phyloP scores from a whole-genome alignment of 495 filamentous ascomycete species.

The Arthonia radiata region DNA sequence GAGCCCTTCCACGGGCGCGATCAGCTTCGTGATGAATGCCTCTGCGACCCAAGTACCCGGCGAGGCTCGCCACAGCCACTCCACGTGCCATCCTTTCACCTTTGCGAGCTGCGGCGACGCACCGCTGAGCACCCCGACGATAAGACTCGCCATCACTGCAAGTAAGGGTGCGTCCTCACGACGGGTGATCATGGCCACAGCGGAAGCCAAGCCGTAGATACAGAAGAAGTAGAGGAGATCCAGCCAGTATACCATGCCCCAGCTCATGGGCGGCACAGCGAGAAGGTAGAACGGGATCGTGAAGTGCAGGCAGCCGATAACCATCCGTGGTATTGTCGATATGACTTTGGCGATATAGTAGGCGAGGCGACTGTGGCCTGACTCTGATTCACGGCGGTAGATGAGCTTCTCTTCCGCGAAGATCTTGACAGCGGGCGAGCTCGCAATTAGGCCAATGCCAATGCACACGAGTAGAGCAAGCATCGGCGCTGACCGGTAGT shows the following conservation, averaged over 20 bases:
- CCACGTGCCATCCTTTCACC: constrained; percentile 25
- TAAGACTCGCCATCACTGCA: constrained; percentile 21
- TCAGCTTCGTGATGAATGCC: constrained; percentile 24
- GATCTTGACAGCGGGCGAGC: constrained; percentile 25
- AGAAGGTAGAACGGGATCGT: constrained; percentile 24
- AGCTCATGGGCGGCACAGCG: constrained; percentile 22
- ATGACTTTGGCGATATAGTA: constrained; percentile 33
- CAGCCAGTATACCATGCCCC: constrained; percentile 16
- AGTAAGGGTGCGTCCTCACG: constrained; percentile 24
- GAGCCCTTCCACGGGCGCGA: constrained; percentile 20
- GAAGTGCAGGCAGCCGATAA: constrained; percentile 28
- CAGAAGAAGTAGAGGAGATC: constrained; percentile 31
- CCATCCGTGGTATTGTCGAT: constrained; percentile 21
- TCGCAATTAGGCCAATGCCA: constrained; percentile 27
- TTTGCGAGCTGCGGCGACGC: constrained; percentile 21
- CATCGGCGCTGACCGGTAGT: constrained; percentile 22
- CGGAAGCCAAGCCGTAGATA: constrained; percentile 29
- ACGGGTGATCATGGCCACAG: constrained; percentile 18
- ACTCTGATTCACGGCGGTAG: constrained; percentile 24
- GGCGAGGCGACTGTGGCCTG: constrained; percentile 26
- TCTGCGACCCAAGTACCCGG: constrained; percentile 33
- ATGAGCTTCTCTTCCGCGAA: constrained; percentile 32
- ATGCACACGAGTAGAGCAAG: constrained; percentile 24
- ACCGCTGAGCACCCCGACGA: constrained; percentile 24
- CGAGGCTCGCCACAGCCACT: constrained; percentile 27